Percentiles rank a stretch among this genome's conserved stretches.
Evolutionary conservation across 2,329 filamentous ascomycete species (phyloP).

Genomic region (Lachnellula subtilissima): DNA sequence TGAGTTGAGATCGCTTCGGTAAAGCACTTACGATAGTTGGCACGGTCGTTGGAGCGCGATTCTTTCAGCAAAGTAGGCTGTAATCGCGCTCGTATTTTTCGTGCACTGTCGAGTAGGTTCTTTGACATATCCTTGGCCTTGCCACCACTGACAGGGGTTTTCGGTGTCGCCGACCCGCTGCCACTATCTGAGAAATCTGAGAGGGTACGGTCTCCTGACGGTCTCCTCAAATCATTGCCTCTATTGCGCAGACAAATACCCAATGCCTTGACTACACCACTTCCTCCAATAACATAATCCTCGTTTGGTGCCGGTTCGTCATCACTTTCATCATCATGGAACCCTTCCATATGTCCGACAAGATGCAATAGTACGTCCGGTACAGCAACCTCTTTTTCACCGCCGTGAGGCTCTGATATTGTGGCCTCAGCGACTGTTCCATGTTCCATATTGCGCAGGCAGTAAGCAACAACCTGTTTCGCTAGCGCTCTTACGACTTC

Average conservation of each 20-base stretch:
- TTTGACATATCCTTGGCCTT: constrained; percentile 92
- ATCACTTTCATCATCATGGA: constrained; percentile 44
- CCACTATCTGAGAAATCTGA: constrained; percentile 22
- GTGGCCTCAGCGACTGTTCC: constrained; percentile 58
- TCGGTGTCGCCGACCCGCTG: constrained; percentile 44
- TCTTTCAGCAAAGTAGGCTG: constrained; percentile 79
- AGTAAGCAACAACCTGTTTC: constrained; percentile 93
- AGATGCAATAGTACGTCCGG: constrained; percentile 84
- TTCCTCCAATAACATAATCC: constrained; percentile 93
- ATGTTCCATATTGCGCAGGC: constrained; percentile 82
- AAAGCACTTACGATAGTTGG: constrained; percentile 65
- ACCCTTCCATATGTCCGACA: constrained; percentile 62
- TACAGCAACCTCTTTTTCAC: constrained; percentile 53
- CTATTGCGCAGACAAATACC: constrained; percentile 85
- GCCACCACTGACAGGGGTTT: constrained; percentile 40
- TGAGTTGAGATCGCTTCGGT: not conserved
- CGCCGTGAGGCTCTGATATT: constrained; percentile 34
- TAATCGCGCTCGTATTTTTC: constrained; percentile 79
- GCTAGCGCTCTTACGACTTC: constrained; percentile 89
- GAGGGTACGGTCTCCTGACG: constrained; percentile 23
- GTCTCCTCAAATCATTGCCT: constrained; percentile 54
- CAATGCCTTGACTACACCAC: constrained; percentile 89
- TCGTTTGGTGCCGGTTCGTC: constrained; percentile 74
- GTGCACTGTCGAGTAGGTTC: constrained; percentile 77
- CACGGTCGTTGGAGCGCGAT: constrained; percentile 63